Percentiles rank a stretch among this genome's conserved stretches.
Conservation (phyloP, 2,329 filamentous ascomycete genomes). For the Aspergillus luchuensis region DNA sequence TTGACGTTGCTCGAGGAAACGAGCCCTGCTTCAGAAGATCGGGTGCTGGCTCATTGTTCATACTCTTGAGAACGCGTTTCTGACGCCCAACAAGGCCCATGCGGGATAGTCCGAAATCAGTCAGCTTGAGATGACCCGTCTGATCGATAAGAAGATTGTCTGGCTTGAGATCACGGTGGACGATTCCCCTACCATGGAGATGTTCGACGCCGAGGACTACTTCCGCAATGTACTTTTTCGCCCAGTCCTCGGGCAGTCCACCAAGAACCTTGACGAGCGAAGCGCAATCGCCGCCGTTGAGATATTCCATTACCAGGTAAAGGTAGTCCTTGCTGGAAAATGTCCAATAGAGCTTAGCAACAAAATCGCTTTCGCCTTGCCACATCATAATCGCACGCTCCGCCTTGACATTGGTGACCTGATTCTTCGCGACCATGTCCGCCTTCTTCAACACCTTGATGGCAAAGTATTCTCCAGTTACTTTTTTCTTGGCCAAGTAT, state of each 20-base stretch:
- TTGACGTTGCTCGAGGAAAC: conserved; percentile 80
- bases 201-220: conserved; percentile 97
- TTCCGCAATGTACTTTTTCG: conserved; percentile 94
- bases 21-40: conserved; percentile 91
- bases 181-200: conserved; percentile 88
- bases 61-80: conserved; percentile 81
- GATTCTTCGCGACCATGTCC: conserved; percentile 99
- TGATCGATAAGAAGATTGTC: conserved; percentile 97
- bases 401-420: conserved; percentile 98
- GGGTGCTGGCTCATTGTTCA: conserved; percentile 74
- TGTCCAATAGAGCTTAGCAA: conserved; percentile 98
- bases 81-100: conserved; percentile 97
- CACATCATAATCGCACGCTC: conserved; percentile 99
- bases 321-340: conserved; percentile 99
- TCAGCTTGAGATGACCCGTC: conserved; percentile 93
- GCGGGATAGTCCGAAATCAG: conserved; percentile 93
- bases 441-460: conserved; percentile 99
- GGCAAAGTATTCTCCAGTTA: conserved; percentile 95
- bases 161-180: conserved; percentile 94
- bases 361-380: conserved; percentile 98
- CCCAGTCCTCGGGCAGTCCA: conserved; percentile 93
- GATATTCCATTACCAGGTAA: conserved; percentile 98
- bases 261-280: conserved; percentile 94
- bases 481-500: conserved; percentile 97
- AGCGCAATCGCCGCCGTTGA: conserved; percentile 96